Base-by-base conservation (phyloP, 192 early-diverging fungal genomes). In the Obelidium mucronatum region DNA sequence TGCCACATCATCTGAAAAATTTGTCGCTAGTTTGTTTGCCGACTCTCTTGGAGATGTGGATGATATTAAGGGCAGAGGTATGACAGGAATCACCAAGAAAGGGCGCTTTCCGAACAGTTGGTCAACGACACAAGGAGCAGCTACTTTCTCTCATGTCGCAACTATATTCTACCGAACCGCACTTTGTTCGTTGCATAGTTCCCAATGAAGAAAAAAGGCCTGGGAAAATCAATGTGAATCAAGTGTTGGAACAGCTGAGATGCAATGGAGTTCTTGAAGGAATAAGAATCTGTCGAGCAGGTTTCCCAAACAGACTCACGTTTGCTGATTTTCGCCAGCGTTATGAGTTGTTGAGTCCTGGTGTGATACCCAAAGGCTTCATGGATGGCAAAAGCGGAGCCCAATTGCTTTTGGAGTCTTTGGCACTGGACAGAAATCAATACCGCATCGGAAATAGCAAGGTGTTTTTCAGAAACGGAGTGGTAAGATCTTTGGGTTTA, bases 181-280 rank as follows among this genome's bases (percentile, higher is more conserved):
- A 98, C 83, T 99, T 98, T 87, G 96, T 99, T 40, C 94, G 97
- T 30, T 99, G 97, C 86, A 98, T 99, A 77, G 79, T 98, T 52
- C 97, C 97, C 6, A 99, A 99, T 74, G 82, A 92, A 33, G 92
- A 96, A 65, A 99, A 99, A 83, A 86, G 87, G 28, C 82, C 97
- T 0, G 94, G 94, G 6, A 90, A 90, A 72, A 87, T 98, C 60
- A 79, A 96, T 66, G 90, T 92, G 31, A 90, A 91, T 35, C 86
- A 95, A 51, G 96, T 99, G 2, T 83, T 97, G 36, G 95, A 97
- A 64, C 97, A 99, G 77, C 82, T 98, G 48, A 83, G 95, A 3
- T 99, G 96, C 84, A 98, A 98, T 80, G 97, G 97, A 85, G 96
- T 99, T 8, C 81, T 98, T 42, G 97, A 99, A 80, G 96, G 97